phyloP scores from a whole-genome alignment of 2,329 filamentous ascomycete species.

The Diaporthe ilicicola region DNA sequence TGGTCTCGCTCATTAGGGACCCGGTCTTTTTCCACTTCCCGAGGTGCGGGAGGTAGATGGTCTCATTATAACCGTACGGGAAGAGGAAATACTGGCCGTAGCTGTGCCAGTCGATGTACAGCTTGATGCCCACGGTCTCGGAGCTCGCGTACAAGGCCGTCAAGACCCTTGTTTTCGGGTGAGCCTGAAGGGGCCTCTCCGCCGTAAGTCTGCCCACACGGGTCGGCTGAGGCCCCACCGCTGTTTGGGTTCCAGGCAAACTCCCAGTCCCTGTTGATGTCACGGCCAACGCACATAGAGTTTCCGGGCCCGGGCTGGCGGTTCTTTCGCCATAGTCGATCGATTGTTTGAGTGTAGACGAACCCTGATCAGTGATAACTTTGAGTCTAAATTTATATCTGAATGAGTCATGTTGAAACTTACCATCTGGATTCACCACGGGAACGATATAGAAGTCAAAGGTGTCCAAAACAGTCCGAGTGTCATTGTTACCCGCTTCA shows the following conservation, averaged over 20 bases:
- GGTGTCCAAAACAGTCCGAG: constrained; percentile 55
- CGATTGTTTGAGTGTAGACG: constrained; percentile 61
- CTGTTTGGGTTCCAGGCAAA: constrained; percentile 36
- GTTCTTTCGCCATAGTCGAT: constrained; percentile 72
- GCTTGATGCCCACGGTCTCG: constrained; percentile 43
- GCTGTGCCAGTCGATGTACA: constrained; percentile 54
- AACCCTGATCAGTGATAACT: too few species aligned
- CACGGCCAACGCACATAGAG: constrained; percentile 53
- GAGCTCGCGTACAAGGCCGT: constrained; percentile 46
- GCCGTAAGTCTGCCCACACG: constrained; percentile 60
- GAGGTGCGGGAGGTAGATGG: constrained; percentile 54
- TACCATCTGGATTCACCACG: constrained; percentile 68
- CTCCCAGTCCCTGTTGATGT: constrained; percentile 64
- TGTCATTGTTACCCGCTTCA: neutral
- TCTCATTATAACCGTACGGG: constrained; percentile 68
- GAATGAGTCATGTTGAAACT: constrained; percentile 30
- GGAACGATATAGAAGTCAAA: constrained; percentile 75
- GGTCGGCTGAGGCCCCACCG: constrained; percentile 60
- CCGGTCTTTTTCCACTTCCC: constrained; percentile 57
- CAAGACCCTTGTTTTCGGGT: constrained; percentile 56
- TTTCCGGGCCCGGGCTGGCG: constrained; percentile 47
- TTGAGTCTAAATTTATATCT: too few species aligned
- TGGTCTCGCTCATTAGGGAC: constrained; percentile 58
- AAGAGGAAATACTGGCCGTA: constrained; percentile 59
- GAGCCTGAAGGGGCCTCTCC: constrained; percentile 53